Evolutionary conservation across 192 early-diverging fungal species (phyloP), one percentile per base, ranked within the genome.

Genomic region (Mortierella alpina): DNA sequence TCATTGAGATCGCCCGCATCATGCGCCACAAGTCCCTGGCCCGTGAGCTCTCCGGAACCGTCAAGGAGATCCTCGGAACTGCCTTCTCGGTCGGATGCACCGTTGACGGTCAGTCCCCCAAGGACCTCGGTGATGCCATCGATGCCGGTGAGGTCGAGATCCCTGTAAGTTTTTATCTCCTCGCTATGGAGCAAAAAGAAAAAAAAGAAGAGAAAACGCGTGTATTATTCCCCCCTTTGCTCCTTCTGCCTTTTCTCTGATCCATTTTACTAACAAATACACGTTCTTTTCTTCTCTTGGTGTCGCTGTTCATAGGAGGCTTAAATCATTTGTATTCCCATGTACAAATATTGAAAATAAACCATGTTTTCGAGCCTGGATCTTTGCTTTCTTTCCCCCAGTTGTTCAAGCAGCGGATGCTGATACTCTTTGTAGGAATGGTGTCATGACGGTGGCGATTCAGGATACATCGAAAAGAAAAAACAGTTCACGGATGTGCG

Each of bases 21-120:
- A 96, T 99, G 95, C 92, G 93, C 56, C 84, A 84, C 91, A 99
- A 98, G 93, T 98, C 97, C 60, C 81, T 93, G 69, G 95, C 98
- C 72, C 95, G 96, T 86, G 92, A 95, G 86, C 90, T 99, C 75
- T 86, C 87, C 75, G 98, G 98, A 71, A 97, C 95, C 78, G 97
- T 98, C 82, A 93, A 95, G 88, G 95, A 97, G 88, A 97, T 98
- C 76, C 90, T 98, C 70, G 97, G 96, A 70, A 99, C 97, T 68
- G 90, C 90, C 71, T 93, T 92, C 92, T 97, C 95, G 46, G 91
- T 95, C 72, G 97, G 97, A 74, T 99, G 97, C 93, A 99, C 97
- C 71, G 97, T 99, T 68, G 98, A 99, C 72, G 97, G 98, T 76
- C 90, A 98, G 89, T 86, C 82, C 82, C 96, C 97, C 68, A 87